Percentiles rank a stretch among this genome's conserved stretches.
These are phyloP conservation scores for Schoenoplectus tabernaemontani DNA, from an alignment of 202 grass and related monocot species.

Conservation along the genomic window DNA sequence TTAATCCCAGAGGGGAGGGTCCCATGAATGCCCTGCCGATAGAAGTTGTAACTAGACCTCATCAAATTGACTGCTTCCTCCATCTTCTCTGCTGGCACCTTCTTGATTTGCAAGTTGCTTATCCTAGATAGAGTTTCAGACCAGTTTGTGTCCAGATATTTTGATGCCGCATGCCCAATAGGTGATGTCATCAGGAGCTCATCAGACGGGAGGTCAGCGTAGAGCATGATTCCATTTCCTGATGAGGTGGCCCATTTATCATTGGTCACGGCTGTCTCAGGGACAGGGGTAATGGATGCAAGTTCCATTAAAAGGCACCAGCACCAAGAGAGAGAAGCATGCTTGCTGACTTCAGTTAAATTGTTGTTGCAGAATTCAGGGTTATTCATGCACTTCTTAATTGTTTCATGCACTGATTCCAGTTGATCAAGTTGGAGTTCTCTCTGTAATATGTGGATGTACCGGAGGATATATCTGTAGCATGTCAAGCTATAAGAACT, in stretches of 20 bases:
- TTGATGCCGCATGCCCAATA: slow-evolving; percentile 58
- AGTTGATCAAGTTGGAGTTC: slow-evolving; percentile 68
- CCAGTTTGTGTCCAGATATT: slow-evolving; percentile 94
- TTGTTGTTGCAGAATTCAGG: slow-evolving; percentile 78
- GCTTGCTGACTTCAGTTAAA: slow-evolving; percentile 76
- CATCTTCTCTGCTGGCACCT: slow-evolving; percentile 77
- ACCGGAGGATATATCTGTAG: slow-evolving; percentile 77
- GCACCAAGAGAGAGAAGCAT: slow-evolving; percentile 89
- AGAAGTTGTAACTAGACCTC: slow-evolving; percentile 88
- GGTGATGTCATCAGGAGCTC: slow-evolving; percentile 69
- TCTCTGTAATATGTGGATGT: slow-evolving; percentile 81
- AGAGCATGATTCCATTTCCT: slow-evolving; percentile 47
- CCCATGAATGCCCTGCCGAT: slow-evolving; percentile 73
- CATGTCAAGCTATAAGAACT: neutral
- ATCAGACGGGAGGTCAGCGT: slow-evolving; percentile 72
- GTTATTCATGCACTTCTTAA: slow-evolving; percentile 79
- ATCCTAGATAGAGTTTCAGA: slow-evolving; percentile 82
- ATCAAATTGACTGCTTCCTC: slow-evolving; percentile 77
- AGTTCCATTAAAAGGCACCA: slow-evolving; percentile 80
- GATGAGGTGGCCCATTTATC: neutral
- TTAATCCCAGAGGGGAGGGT: slow-evolving; percentile 80
- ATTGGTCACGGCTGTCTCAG: slow-evolving; percentile 30
- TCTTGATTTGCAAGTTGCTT: slow-evolving; percentile 69
- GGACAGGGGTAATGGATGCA: slow-evolving; percentile 64
- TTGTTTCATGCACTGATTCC: slow-evolving; percentile 75